These are phyloP conservation scores for Moniliophthora roreri DNA, from an alignment of 1,284 basidiomycete genomes.

Conservation along the genomic window DNA sequence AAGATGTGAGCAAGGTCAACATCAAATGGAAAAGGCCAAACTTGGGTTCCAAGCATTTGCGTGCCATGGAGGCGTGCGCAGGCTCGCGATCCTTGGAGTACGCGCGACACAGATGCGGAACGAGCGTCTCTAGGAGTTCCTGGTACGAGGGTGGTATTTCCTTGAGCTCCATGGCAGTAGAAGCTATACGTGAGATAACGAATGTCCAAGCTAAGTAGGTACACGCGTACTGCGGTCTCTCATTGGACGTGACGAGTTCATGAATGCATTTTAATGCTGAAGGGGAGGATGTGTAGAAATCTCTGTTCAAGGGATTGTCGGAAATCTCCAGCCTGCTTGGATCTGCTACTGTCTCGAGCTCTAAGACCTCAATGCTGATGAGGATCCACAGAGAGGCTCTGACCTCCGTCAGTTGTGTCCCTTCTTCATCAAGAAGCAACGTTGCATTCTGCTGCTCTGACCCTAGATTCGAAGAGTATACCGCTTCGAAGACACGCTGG, in stretches of 20 bases:
- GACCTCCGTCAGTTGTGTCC: slow-evolving; percentile 63
- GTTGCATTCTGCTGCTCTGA: slow-evolving; percentile 64
- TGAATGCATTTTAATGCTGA: slow-evolving; percentile 60
- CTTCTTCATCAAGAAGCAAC: slow-evolving; percentile 75
- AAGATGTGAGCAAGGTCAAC: slow-evolving; percentile 56
- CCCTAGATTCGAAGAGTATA: slow-evolving; percentile 69
- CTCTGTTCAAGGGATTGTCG: slow-evolving; percentile 41
- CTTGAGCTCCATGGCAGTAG: slow-evolving; percentile 41
- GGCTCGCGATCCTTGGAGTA: slow-evolving; percentile 58
- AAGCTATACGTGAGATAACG: slow-evolving; percentile 62
- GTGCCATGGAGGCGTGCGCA: slow-evolving; percentile 52
- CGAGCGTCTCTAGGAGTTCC: slow-evolving; percentile 56
- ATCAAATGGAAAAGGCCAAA: slow-evolving; percentile 60
- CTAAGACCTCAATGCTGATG: slow-evolving; percentile 77
- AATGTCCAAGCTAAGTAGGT: slow-evolving; percentile 80
- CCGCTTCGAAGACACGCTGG: slow-evolving; percentile 59
- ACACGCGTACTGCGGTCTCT: slow-evolving; percentile 62
- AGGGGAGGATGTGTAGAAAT: slow-evolving; percentile 60
- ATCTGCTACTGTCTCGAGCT: slow-evolving; percentile 74
- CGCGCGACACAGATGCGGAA: slow-evolving; percentile 39
- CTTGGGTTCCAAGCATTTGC: slow-evolving; percentile 51
- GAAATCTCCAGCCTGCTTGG: slow-evolving; percentile 52
- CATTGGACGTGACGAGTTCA: slow-evolving; percentile 56
- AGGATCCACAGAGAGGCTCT: slow-evolving; percentile 74
- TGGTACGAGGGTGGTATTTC: slow-evolving; percentile 54